These are phyloP conservation scores for Saccharomycopsis microspora DNA, from an alignment of 805 yeast species.

Conservation along the genomic window DNA sequence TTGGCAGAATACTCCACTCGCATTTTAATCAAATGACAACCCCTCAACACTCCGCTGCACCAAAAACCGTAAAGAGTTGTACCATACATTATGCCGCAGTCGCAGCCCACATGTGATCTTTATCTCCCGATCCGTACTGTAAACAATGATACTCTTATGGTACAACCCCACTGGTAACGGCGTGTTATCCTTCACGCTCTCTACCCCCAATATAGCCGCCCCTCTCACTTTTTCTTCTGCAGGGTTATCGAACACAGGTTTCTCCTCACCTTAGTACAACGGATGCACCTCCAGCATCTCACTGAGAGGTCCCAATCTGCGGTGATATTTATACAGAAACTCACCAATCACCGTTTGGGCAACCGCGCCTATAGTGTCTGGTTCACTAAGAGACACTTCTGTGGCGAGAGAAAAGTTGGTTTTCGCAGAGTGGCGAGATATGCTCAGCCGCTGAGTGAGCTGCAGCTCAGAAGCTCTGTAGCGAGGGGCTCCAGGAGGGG, in stretches of 20 bases:
- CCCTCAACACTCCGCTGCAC: conserved; percentile 56
- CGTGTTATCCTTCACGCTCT: conserved; percentile 72
- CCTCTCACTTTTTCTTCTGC: conserved; percentile 60
- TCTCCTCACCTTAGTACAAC: conserved; percentile 76
- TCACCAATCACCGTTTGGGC: conserved; percentile 94
- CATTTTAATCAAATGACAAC: conserved; percentile 28
- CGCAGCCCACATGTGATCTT: conserved; percentile 82
- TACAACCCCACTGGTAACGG: conserved; percentile 84
- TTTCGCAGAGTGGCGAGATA: conserved; percentile 20
- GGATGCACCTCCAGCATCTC: conserved; percentile 71
- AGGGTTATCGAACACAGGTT: conserved; percentile 67
- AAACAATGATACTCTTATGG: conserved; percentile 72
- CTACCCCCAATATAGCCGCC: conserved; percentile 68
- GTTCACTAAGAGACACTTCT: conserved; percentile 52
- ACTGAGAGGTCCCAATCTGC: conserved; percentile 64
- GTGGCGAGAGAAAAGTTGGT: conserved; percentile 35
- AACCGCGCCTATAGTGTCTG: conserved; percentile 70
- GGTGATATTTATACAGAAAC: conserved; percentile 72
- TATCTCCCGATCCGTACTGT: conserved; percentile 47
- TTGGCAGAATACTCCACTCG: too few relatives aligned
- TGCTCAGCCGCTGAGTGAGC: conserved; percentile 7
- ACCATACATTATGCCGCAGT: conserved; percentile 87
- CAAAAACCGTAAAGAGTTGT: conserved; percentile 67
- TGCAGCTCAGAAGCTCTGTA: conserved; percentile 8
- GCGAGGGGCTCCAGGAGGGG: conserved; percentile 10